phyloP scores from a whole-genome alignment of 805 yeast genomes.

The Saccharomycopsis sp. region DNA sequence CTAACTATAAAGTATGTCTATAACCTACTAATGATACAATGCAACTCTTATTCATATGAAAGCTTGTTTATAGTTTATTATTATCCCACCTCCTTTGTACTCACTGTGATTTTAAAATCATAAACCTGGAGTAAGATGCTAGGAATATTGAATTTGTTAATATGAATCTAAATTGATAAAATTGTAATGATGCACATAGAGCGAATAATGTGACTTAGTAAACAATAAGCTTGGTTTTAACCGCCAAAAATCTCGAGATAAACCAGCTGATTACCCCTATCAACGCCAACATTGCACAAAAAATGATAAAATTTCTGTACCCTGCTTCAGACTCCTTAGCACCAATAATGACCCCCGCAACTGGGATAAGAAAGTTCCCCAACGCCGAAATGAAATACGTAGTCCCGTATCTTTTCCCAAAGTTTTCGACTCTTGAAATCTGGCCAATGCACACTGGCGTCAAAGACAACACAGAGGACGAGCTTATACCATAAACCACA shows the following conservation, averaged over 20 bases:
- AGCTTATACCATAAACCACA: conserved; percentile 48
- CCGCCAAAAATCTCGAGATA: conserved; percentile 10
- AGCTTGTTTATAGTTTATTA: too few relatives aligned
- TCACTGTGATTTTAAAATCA: too few relatives aligned
- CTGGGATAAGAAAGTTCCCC: conserved; percentile 1
- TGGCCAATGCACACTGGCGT: conserved; percentile 67
- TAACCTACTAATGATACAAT: too few relatives aligned
- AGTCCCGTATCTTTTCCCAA: conserved; percentile 65
- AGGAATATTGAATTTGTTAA: too few relatives aligned
- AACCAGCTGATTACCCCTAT: conserved; percentile 6
- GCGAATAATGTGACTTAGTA: neutral
- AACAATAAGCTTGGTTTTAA: conserved; percentile 2
- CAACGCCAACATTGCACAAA: conserved; percentile 6
- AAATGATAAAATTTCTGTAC: conserved; percentile 8
- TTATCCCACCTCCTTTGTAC: too few relatives aligned
- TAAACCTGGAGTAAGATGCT: too few relatives aligned
- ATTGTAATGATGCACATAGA: too few relatives aligned
- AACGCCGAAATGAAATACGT: conserved; percentile 38
- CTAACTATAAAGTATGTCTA: neutral
- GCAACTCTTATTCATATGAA: too few relatives aligned
- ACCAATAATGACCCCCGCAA: conserved; percentile 3
- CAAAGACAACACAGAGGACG: conserved; percentile 55
- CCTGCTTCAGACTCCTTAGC: neutral
- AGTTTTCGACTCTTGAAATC: conserved; percentile 54
- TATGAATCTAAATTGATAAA: neutral